phyloP scores from a whole-genome alignment of 371 early-diverging fungal genomes.

The Saksenaea oblongispora region DNA sequence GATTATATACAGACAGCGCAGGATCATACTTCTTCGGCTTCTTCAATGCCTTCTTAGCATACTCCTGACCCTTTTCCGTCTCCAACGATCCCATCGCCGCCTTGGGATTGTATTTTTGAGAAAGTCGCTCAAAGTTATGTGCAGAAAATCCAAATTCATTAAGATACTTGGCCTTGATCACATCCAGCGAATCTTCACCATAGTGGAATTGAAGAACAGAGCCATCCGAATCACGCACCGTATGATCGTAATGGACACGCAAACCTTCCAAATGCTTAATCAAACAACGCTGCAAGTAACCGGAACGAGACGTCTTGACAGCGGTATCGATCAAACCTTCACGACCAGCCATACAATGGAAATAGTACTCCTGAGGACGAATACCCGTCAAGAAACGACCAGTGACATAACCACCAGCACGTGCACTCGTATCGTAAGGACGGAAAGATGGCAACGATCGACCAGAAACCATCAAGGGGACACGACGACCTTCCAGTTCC shows the following conservation, averaged over 20 bases:
- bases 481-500: slow-evolving; percentile 99
- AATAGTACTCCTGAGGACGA: slow-evolving; percentile 91
- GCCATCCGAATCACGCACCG: slow-evolving; percentile 95
- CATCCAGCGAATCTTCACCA: slow-evolving; percentile 99
- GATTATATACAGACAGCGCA: slow-evolving; percentile 77
- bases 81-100: slow-evolving; percentile 75
- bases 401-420: slow-evolving; percentile 98
- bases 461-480: slow-evolving; percentile 98
- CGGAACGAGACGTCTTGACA: slow-evolving; percentile 99
- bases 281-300: slow-evolving; percentile 99
- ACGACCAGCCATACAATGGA: slow-evolving; percentile 99
- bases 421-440: slow-evolving; percentile 84
- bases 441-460: slow-evolving; percentile 97
- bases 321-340: slow-evolving; percentile 99
- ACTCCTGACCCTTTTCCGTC: slow-evolving; percentile 74
- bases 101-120: slow-evolving; percentile 78
- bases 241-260: slow-evolving; percentile 95
- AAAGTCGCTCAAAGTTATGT: slow-evolving; percentile 84
- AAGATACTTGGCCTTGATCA: slow-evolving; percentile 92
- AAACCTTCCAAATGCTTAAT: slow-evolving; percentile 99
- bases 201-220: slow-evolving; percentile 98
- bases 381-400: slow-evolving; percentile 99
- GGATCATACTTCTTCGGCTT: slow-evolving; percentile 81
- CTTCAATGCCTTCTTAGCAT: slow-evolving; percentile 79
- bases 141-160: slow-evolving; percentile 92